Conservation (phyloP, 805 yeast genomes). For the Dipodascopsis tothii region DNA sequence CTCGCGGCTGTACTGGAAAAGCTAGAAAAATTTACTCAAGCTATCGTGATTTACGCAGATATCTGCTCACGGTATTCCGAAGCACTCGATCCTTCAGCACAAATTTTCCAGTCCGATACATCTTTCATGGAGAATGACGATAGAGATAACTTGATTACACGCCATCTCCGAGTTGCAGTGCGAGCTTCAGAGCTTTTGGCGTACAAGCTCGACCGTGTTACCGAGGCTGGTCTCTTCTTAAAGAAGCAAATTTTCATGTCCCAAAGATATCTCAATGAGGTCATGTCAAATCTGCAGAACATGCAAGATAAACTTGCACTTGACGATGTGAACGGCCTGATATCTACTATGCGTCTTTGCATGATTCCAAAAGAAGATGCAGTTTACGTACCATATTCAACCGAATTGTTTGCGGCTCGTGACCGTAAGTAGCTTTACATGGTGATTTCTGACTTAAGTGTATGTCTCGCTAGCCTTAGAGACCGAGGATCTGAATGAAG, state of each 20-base stretch:
- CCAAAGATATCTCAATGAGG: too few relatives aligned
- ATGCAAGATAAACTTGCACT: too few relatives aligned
- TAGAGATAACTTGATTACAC: too few relatives aligned
- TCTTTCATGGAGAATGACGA: neutral
- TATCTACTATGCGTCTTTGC: too few relatives aligned
- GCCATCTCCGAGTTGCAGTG: neutral
- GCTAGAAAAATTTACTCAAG: neutral
- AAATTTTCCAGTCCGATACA: neutral
- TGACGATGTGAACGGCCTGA: too few relatives aligned
- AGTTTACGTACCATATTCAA: too few relatives aligned
- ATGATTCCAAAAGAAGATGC: too few relatives aligned
- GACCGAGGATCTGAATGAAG: neutral
- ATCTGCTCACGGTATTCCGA: neutral
- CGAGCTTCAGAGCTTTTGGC: neutral
- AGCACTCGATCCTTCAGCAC: neutral
- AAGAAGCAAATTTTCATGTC: too few relatives aligned
- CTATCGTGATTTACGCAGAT: neutral
- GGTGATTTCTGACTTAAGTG: neutral
- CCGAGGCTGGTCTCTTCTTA: neutral
- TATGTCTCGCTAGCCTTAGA: neutral
- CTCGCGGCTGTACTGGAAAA: neutral
- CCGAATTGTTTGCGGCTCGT: too few relatives aligned
- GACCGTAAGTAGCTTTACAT: too few relatives aligned
- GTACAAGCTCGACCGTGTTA: neutral
- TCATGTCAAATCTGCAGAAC: too few relatives aligned